Conservation (phyloP, 768 basidiomycete species). For the Hortiboletus flavorubellus region DNA sequence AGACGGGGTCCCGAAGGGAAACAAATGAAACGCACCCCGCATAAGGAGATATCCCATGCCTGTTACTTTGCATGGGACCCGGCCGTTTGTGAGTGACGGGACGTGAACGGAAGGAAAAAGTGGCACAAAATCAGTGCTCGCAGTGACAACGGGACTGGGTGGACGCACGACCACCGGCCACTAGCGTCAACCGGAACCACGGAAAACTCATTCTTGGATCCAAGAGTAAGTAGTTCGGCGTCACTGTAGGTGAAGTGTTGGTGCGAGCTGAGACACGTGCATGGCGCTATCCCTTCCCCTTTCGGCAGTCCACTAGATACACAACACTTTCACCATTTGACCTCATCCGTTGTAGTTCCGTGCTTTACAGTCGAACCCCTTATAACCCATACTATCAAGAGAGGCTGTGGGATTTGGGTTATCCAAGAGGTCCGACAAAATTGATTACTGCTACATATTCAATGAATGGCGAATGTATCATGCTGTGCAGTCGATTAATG, state of each 20-base stretch:
- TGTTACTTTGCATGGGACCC: slow-evolving; percentile 40
- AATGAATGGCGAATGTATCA: background rate
- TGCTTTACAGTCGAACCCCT: too few species aligned
- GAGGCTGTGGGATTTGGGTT: too few species aligned
- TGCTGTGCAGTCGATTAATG: slow-evolving; percentile 21
- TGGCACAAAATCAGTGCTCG: slow-evolving; percentile 6
- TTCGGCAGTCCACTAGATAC: too few species aligned
- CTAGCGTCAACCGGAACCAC: slow-evolving; percentile 51
- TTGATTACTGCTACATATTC: too few species aligned
- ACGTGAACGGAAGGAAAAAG: background rate
- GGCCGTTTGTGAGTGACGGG: background rate
- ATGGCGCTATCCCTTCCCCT: too few species aligned
- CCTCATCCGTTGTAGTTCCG: too few species aligned
- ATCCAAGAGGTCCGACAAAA: too few species aligned
- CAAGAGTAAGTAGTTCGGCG: background rate
- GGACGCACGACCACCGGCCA: slow-evolving; percentile 47
- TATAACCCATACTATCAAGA: too few species aligned
- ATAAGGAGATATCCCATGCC: slow-evolving; percentile 55
- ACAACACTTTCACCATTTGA: too few species aligned
- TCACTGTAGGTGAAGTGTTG: background rate
- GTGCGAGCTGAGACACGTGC: background rate
- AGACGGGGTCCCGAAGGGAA: slow-evolving; percentile 2
- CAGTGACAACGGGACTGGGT: background rate
- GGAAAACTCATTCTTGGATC: slow-evolving; percentile 46
- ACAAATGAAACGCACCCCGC: slow-evolving; percentile 44